Evolutionary conservation across 2,329 filamentous ascomycete species (phyloP).

Genomic region (Ophiosphaerella herpotricha): DNA sequence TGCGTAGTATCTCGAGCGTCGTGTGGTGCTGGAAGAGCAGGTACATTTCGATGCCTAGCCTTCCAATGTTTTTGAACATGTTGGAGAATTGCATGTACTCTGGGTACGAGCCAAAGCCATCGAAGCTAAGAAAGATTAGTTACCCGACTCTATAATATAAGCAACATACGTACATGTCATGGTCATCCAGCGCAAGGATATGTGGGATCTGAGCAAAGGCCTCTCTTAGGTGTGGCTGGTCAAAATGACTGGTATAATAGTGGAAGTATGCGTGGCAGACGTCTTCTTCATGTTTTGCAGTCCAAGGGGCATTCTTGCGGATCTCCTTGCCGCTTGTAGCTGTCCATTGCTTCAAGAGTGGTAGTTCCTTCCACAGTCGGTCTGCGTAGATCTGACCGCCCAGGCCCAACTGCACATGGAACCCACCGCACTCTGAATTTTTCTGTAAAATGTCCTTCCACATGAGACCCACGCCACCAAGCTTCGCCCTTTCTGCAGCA

Average conservation of each 20-base stretch:
- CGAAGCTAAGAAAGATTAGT: slow-evolving; percentile 66
- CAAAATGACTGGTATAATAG: slow-evolving; percentile 98
- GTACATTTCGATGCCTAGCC: slow-evolving; percentile 96
- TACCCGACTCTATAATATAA: too few relatives aligned
- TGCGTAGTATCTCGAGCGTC: slow-evolving; percentile 87
- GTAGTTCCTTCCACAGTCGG: slow-evolving; percentile 93
- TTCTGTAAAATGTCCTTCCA: slow-evolving; percentile 99
- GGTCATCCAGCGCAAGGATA: slow-evolving; percentile 89
- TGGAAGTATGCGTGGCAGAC: slow-evolving; percentile 97
- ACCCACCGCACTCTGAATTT: slow-evolving; percentile 93
- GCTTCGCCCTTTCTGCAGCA: slow-evolving; percentile 79
- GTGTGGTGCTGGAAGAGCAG: slow-evolving; percentile 98
- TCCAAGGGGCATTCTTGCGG: slow-evolving; percentile 88
- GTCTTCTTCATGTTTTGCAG: slow-evolving; percentile 91
- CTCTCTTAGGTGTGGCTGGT: slow-evolving; percentile 91
- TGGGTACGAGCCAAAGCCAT: slow-evolving; percentile 95
- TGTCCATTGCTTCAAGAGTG: slow-evolving; percentile 92
- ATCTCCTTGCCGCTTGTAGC: slow-evolving; percentile 91
- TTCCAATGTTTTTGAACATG: slow-evolving; percentile 97
- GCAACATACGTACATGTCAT: slow-evolving; percentile 82
- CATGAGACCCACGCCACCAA: slow-evolving; percentile 93
- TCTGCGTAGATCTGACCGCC: slow-evolving; percentile 97
- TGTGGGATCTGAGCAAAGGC: slow-evolving; percentile 98
- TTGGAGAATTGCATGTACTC: slow-evolving; percentile 98
- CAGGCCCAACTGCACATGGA: slow-evolving; percentile 89